Conservation (phyloP, 345 rosid species). For the Murraya koenigii region DNA sequence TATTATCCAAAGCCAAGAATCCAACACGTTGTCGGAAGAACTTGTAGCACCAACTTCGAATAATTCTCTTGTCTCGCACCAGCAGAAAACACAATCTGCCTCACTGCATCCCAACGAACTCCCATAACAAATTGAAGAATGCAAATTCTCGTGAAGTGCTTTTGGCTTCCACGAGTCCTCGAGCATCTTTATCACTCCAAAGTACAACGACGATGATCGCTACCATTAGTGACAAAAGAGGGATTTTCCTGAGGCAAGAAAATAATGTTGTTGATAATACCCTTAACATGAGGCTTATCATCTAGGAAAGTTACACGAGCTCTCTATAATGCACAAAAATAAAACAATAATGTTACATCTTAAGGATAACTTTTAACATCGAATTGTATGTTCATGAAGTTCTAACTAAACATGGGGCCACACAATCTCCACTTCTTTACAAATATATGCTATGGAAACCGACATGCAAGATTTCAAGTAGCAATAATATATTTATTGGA, state of each 20-base stretch:
- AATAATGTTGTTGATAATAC: slow-evolving; percentile 68
- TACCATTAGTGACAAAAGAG: slow-evolving; percentile 80
- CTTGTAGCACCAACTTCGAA: too few relatives aligned
- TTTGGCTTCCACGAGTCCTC: slow-evolving; percentile 75
- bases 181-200: slow-evolving; percentile 66
- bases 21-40: too few relatives aligned
- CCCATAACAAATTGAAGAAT: slow-evolving; percentile 97
- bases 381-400: too few relatives aligned
- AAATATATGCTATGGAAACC: too few relatives aligned
- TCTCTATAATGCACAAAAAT: slow-evolving; percentile 43
- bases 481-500: slow-evolving; percentile 4
- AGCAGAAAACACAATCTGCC: slow-evolving; percentile 68
- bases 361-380: too few relatives aligned
- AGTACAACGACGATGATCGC: slow-evolving; percentile 81
- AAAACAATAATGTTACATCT: too few relatives aligned
- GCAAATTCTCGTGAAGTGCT: slow-evolving; percentile 62
- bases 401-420: too few relatives aligned
- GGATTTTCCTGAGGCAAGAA: slow-evolving; percentile 81
- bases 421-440: too few relatives aligned
- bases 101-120: slow-evolving; percentile 79
- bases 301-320: slow-evolving; percentile 60
- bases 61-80: slow-evolving; percentile 84
- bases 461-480: neutral
- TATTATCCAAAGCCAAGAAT: too few relatives aligned
- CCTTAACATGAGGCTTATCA: slow-evolving; percentile 81